These are phyloP conservation scores for Neopestalotiopsis clavispora DNA, from an alignment of 2,329 filamentous ascomycete species.

Conservation along the genomic window DNA sequence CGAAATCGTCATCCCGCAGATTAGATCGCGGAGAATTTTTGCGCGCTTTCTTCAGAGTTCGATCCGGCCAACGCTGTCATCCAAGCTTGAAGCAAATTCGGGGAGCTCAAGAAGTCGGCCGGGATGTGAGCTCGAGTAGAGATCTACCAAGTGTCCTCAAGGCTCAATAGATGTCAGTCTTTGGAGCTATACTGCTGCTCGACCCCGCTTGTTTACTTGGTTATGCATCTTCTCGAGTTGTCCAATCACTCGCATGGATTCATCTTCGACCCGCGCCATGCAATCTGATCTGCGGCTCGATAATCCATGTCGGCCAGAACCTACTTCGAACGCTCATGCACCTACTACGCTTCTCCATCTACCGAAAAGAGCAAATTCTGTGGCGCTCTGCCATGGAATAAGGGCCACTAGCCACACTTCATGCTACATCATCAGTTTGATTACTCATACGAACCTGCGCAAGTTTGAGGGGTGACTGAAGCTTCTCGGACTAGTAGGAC, in stretches of 20 bases:
- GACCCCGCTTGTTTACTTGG: background rate
- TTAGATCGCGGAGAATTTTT: background rate
- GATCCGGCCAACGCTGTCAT: background rate
- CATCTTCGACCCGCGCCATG: background rate
- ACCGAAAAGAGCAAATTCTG: background rate
- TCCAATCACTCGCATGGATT: background rate
- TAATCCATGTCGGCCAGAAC: background rate
- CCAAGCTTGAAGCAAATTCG: no score
- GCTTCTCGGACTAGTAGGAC: background rate
- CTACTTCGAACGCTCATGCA: background rate
- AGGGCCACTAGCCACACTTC: background rate
- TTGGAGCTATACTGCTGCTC: background rate
- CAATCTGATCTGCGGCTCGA: background rate
- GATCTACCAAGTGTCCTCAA: background rate
- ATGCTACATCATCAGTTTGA: background rate
- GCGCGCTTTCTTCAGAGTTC: background rate
- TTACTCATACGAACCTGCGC: background rate
- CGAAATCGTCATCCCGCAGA: background rate
- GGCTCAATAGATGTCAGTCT: no score
- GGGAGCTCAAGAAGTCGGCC: background rate
- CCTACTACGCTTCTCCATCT: background rate
- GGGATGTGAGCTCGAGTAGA: background rate
- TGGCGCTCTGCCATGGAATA: background rate
- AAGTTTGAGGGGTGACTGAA: background rate
- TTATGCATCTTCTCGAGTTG: background rate